Base-by-base conservation (phyloP, 192 early-diverging fungal species). In the Geranomyces variabilis region DNA sequence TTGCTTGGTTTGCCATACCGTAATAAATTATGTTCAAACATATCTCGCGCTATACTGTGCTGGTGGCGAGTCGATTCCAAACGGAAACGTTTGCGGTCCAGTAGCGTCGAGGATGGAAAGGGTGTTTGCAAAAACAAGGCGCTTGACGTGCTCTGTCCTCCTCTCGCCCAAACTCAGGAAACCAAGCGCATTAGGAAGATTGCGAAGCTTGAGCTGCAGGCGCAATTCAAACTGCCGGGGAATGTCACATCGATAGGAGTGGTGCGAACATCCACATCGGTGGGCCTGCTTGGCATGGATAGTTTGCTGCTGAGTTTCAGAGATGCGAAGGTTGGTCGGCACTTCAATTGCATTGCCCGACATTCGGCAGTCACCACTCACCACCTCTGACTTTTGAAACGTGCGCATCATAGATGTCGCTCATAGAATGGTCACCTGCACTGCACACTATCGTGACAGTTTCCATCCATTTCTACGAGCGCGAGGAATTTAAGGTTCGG, bases 401-500 rank as follows among this genome's bases (percentile, higher is more conserved):
- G 43, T 34, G n/a, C 10, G 36, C 36, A 41, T 41, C 5, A 41
- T 84, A 97, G 91, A 93, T 99, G 92, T 92, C 94, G 24, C 73
- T 99, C 48, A 77, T 99, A 29, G 92, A 95, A 64, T 99, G 88
- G 78, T 92, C 92, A 17, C 83, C 80, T 3, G 81, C 86, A 43
- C 87, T 86, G 9, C 87, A 94, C 62, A 80, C 81, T 34, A 83
- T 97, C 63, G 87, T 91, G 0, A 99, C 97, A 1, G 93, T 97
- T 24, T 97, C 95, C 12, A 90, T 99, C 21, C 97, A 99, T 80
- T 95, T 92, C 76, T 99, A 97, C 77, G 97, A 99, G 77, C 85
- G 93, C 34, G 97, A 96, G 55, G 89, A 91, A 65, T 89, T 93
- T 62, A 91, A 90, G 84, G 89, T 89, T 80, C 21, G 43, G n/a